A percentile compares a stretch with the other conserved stretches of the same genome.
Evolutionary conservation across 2,329 filamentous ascomycete genomes (phyloP).

Genomic region (Verticillium zaregamsianum): DNA sequence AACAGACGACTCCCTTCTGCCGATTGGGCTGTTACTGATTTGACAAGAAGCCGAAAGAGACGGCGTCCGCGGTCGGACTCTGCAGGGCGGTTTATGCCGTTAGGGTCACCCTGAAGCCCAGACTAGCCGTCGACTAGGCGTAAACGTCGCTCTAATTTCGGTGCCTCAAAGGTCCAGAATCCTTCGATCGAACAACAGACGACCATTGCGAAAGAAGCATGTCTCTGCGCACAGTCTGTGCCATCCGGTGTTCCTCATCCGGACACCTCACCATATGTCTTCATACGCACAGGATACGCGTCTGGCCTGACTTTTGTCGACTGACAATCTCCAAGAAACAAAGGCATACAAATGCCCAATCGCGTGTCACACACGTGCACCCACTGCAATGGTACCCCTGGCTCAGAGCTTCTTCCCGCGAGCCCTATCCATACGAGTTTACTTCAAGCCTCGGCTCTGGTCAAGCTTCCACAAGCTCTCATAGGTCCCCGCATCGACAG

Average conservation of each 20-base stretch:
- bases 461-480: not conserved
- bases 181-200: not conserved
- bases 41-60: not conserved
- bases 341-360: not conserved
- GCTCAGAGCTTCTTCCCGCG: not conserved
- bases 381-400: not conserved
- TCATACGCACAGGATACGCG: not conserved
- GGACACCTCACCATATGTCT: not conserved
- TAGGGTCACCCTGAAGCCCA: not conserved
- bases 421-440: not conserved
- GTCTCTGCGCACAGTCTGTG: not conserved
- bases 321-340: not conserved
- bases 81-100: not conserved
- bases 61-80: not conserved
- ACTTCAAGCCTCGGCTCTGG: not conserved
- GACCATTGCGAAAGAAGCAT: not conserved
- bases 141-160: not conserved
- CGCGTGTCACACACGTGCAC: not conserved
- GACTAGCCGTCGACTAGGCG: not conserved
- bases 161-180: not conserved
- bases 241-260: not conserved
- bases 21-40: not conserved
- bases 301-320: not conserved
- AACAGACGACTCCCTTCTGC: not conserved
- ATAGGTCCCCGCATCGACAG: not conserved